Percentiles rank a stretch among this genome's conserved stretches.
Evolutionary conservation across 768 basidiomycete genomes (phyloP).

Genomic region (Collybia sp.): DNA sequence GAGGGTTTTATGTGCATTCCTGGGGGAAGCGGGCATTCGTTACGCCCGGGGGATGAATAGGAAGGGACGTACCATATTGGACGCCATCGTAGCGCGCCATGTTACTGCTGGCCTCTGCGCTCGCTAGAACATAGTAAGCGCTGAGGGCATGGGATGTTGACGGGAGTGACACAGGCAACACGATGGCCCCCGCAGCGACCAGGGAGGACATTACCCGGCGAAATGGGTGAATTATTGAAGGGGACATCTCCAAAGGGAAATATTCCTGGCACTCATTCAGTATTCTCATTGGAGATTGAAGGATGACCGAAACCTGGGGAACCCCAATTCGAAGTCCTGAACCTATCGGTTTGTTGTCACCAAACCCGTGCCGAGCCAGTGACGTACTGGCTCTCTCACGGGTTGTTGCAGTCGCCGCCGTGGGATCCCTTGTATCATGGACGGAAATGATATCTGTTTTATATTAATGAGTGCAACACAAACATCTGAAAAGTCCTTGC

Average conservation of each 20-base stretch:
- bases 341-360: no score
- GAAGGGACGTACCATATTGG: constrained; percentile 56
- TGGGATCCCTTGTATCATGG: constrained; percentile 72
- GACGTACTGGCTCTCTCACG: no score
- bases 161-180: constrained; percentile 75
- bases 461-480: constrained; percentile 1
- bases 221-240: constrained; percentile 37
- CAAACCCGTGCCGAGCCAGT: no score
- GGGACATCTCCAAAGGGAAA: constrained; percentile 66
- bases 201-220: constrained; percentile 38
- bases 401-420: constrained; percentile 37
- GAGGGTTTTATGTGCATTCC: constrained; percentile 47
- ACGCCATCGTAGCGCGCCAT: constrained; percentile 88
- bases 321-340: constrained; percentile 66
- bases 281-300: no score
- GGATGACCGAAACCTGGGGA: constrained; percentile 46
- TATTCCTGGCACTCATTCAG: constrained; percentile 50
- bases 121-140: constrained; percentile 94
- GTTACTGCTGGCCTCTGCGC: constrained; percentile 91
- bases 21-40: constrained; percentile 15
- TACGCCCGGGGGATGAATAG: background rate
- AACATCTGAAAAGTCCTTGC: constrained; percentile 39
- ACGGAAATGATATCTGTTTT: constrained; percentile 39
- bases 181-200: constrained; percentile 50
- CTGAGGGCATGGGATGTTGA: constrained; percentile 68